Evolutionary conservation across 495 filamentous ascomycete species (phyloP), one percentile per base, ranked within the genome.

Genomic region (Hypoxylon perforatum): DNA sequence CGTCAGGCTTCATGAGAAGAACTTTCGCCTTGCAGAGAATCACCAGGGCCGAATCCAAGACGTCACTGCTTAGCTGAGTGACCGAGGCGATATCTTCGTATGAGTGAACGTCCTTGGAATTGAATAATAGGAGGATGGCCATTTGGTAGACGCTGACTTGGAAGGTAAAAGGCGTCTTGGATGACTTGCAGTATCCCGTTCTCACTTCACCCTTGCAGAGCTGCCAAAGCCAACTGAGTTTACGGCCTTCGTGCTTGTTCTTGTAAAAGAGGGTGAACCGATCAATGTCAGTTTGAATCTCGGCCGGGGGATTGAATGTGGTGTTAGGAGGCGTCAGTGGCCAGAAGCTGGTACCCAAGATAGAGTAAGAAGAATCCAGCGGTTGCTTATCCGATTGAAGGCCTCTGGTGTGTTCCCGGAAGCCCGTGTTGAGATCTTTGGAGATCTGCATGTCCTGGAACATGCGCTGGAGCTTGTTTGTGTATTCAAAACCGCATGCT

Each of bases 371-470:
- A 8, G 92, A 87, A 71, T 96, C 94, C 30, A 91, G 86, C 2
- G 91, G 76, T 7, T 84, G 81, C 62, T 85, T 85, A 15, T 85
- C 80, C 36, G 86, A 58, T 45, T 75, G 70, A 4, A 73, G 33
- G n/a, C 57, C 63, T 44, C 73, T 80, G 21, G 62, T 69, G 48
- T 84, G 81, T 46, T 81, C 81, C 73, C 90, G 89, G 84, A 94
- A 98, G 35, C 85, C 86, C 35, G 84, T 83, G 77, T 99, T 98
- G 52, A 99, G 88, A 79, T 98, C 96, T 76, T 97, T 96, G 69
- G 94, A 97, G 51, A 96, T 95, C 75, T 97, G 95, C 80, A 99
- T 98, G 70, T 99, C 95, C 75, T 97, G 93, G 86, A 98, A 98
- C 95, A 99, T 99, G 71, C 96, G 93, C 81, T 98, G 95, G 48